Conservation (phyloP, 202 grass and related monocot genomes). For the Bolboschoenoplectus hybrid region DNA sequence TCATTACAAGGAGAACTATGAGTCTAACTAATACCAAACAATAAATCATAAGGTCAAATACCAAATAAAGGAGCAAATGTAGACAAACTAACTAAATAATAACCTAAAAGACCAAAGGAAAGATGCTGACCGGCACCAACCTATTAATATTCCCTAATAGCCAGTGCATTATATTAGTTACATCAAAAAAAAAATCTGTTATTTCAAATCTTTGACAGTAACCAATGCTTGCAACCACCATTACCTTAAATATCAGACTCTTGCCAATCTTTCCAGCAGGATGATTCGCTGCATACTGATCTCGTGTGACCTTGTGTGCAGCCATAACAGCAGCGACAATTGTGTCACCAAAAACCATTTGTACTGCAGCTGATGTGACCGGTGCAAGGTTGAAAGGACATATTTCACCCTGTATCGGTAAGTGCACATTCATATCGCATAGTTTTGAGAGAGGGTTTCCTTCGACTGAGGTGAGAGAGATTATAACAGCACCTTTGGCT, state of each 20-base stretch:
- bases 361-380: slow-evolving; percentile 44
- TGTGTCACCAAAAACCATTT: slow-evolving; percentile 53
- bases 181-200: neutral
- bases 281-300: slow-evolving; percentile 49
- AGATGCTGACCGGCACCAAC: neutral
- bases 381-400: slow-evolving; percentile 54
- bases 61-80: neutral
- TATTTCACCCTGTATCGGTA: slow-evolving; percentile 49
- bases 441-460: slow-evolving; percentile 38
- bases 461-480: slow-evolving; percentile 46
- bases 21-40: neutral
- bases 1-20: neutral
- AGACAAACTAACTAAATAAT: neutral
- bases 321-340: slow-evolving; percentile 47
- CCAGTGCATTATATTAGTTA: neutral
- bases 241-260: slow-evolving; percentile 57
- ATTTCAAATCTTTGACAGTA: neutral
- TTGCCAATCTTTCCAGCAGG: slow-evolving; percentile 61
- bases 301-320: slow-evolving; percentile 35
- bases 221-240: neutral
- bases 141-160: neutral
- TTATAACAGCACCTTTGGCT: slow-evolving; percentile 40
- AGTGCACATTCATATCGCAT: slow-evolving; percentile 48
- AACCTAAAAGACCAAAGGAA: slow-evolving; percentile 20
- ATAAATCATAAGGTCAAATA: neutral